These are phyloP conservation scores for Babesia microti DNA, from an alignment of 169 alveolate species.

Conservation along the genomic window DNA sequence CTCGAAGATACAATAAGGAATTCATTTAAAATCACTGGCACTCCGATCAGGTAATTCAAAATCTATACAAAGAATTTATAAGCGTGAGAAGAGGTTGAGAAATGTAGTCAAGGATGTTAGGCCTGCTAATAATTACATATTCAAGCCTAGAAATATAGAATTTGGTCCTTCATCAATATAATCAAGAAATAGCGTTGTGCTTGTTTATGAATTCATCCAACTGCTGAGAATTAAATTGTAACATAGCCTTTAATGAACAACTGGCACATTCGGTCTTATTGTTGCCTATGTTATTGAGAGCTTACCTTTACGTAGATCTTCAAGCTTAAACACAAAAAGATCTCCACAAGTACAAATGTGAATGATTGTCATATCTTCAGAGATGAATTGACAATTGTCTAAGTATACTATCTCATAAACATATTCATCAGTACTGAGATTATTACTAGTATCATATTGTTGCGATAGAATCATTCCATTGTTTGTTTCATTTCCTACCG, in stretches of 20 bases:
- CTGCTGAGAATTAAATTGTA: conserved; percentile 26
- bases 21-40: conserved; percentile 43
- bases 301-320: conserved; percentile 20
- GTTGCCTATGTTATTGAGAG: conserved; percentile 16
- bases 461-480: too few relatives aligned
- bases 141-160: neutral
- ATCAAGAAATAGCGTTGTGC: neutral
- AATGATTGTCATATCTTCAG: conserved; percentile 16
- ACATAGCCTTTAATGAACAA: conserved; percentile 29
- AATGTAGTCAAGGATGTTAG: conserved; percentile 25
- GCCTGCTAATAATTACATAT: conserved; percentile 1
- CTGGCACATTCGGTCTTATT: conserved; percentile 42
- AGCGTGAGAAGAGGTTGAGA: conserved; percentile 35
- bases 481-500: too few relatives aligned
- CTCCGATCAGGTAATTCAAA: conserved; percentile 43
- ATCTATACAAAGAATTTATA: conserved; percentile 15
- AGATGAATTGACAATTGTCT: conserved; percentile 37
- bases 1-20: conserved; percentile 49
- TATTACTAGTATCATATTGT: too few relatives aligned
- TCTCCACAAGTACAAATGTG: conserved; percentile 45
- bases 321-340: conserved; percentile 25
- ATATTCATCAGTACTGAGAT: too few relatives aligned
- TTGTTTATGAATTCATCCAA: conserved; percentile 13
- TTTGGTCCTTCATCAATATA: neutral
- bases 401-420: conserved; percentile 30